phyloP scores from a whole-genome alignment of 1,284 basidiomycete genomes.

The Polyporus tsugae region DNA sequence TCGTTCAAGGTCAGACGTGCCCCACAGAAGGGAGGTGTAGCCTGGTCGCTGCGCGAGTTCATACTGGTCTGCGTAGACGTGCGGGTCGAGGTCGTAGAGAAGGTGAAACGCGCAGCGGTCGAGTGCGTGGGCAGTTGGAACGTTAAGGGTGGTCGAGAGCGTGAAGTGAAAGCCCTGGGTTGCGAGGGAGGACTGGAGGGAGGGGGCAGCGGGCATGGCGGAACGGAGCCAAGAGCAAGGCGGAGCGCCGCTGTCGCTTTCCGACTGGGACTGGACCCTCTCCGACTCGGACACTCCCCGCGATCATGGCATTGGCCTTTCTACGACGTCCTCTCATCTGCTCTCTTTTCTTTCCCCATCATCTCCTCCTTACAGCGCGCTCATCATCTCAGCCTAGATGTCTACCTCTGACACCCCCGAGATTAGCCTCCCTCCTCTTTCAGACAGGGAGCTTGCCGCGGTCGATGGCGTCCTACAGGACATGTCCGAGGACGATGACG shows the following conservation, averaged over 20 bases:
- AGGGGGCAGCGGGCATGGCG: constrained; percentile 19
- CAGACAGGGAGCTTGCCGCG: constrained; percentile 38
- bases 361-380: constrained; percentile 5
- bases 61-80: constrained; percentile 60
- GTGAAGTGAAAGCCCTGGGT: constrained; percentile 43
- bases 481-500: constrained; percentile 35
- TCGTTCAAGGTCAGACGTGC: constrained; percentile 56
- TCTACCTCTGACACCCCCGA: constrained; percentile 34
- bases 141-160: constrained; percentile 31
- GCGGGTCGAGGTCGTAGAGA: constrained; percentile 51
- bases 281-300: background rate
- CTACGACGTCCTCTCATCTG: background rate
- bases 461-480: constrained; percentile 43
- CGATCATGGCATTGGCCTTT: too few relatives aligned
- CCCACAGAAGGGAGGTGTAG: constrained; percentile 51
- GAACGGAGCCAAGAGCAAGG: constrained; percentile 6
- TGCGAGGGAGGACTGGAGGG: constrained; percentile 31
- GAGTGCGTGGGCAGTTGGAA: constrained; percentile 11
- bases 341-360: constrained; percentile 4
- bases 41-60: constrained; percentile 56
- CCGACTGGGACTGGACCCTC: constrained; percentile 8
- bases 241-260: background rate
- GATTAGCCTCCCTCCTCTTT: constrained; percentile 27
- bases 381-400: constrained; percentile 21
- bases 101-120: constrained; percentile 49